phyloP scores from a whole-genome alignment of 345 rosid species.

The Moringa oleifera region DNA sequence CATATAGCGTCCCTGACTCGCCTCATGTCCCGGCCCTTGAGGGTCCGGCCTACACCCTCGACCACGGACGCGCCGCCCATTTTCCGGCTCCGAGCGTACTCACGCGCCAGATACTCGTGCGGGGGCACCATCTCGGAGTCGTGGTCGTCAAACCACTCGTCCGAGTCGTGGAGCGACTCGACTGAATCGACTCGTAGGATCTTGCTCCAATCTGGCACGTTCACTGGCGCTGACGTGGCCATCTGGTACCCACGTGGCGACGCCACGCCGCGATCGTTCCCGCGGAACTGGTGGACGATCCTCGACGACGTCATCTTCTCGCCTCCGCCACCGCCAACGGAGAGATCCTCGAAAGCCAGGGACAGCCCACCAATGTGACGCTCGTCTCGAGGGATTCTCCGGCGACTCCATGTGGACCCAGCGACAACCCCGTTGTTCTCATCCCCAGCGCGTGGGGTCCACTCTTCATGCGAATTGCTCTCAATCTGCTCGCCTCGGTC shows the following conservation, averaged over 20 bases:
- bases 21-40: constrained; percentile 88
- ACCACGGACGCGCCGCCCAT: constrained; percentile 55
- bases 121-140: constrained; percentile 82
- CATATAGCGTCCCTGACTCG: constrained; percentile 92
- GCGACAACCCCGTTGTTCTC: constrained; percentile 17
- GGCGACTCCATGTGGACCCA: constrained; percentile 3
- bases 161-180: constrained; percentile 71
- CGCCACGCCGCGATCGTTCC: constrained; percentile 30
- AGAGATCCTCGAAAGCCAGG: constrained; percentile 56
- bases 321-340: not conserved
- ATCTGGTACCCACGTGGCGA: constrained; percentile 38
- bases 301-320: constrained; percentile 33
- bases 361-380: constrained; percentile 63
- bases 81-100: constrained; percentile 42
- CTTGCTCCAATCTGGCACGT: constrained; percentile 96
- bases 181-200: constrained; percentile 72
- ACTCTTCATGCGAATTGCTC: constrained; percentile 20
- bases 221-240: constrained; percentile 83
- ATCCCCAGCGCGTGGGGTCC: constrained; percentile 33
- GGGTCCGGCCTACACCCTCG: constrained; percentile 85
- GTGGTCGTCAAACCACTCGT: constrained; percentile 47
- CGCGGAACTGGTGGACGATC: constrained; percentile 72
- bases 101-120: constrained; percentile 86
- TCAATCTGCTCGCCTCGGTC: constrained; percentile 17
- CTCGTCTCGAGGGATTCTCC: constrained; percentile 13